phyloP scores from a whole-genome alignment of 2,329 filamentous ascomycete species.

The Ophiostoma ulmi region DNA sequence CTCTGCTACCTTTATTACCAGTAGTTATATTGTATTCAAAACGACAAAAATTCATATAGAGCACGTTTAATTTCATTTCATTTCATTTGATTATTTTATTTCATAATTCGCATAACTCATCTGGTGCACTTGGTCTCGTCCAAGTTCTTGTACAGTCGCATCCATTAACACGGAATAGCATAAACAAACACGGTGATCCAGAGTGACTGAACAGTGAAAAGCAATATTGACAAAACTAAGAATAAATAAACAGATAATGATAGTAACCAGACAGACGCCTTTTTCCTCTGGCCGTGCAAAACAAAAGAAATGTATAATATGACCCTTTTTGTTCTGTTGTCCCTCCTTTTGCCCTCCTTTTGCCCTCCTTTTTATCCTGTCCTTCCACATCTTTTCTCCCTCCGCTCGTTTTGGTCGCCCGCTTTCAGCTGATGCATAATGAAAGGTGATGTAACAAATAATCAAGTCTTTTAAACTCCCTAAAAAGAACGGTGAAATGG shows the following conservation, averaged over 20 bases:
- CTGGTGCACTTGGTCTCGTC: background rate
- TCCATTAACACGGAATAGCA: background rate
- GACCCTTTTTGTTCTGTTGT: constrained; percentile 5
- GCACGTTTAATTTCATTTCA: background rate
- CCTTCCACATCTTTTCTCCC: background rate
- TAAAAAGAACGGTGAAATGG: background rate
- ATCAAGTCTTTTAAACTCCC: background rate
- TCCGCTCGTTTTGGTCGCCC: background rate
- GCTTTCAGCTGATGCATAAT: background rate
- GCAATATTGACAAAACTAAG: constrained; percentile 5
- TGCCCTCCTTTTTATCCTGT: background rate
- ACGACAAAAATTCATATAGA: background rate
- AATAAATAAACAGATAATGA: constrained; percentile 1
- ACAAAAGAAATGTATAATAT: constrained; percentile 12
- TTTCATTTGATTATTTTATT: background rate
- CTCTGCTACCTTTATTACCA: background rate
- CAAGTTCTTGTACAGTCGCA: background rate
- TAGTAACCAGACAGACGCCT: constrained; percentile 17
- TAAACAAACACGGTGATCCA: background rate
- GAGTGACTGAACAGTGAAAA: background rate
- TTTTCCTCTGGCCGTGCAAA: constrained; percentile 16
- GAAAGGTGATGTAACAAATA: background rate
- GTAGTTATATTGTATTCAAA: constrained; percentile 3
- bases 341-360: background rate
- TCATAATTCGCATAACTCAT: background rate